These are phyloP conservation scores for Thraustochytrium sp. DNA, from an alignment of 352 stramenopile genomes.

Conservation along the genomic window DNA sequence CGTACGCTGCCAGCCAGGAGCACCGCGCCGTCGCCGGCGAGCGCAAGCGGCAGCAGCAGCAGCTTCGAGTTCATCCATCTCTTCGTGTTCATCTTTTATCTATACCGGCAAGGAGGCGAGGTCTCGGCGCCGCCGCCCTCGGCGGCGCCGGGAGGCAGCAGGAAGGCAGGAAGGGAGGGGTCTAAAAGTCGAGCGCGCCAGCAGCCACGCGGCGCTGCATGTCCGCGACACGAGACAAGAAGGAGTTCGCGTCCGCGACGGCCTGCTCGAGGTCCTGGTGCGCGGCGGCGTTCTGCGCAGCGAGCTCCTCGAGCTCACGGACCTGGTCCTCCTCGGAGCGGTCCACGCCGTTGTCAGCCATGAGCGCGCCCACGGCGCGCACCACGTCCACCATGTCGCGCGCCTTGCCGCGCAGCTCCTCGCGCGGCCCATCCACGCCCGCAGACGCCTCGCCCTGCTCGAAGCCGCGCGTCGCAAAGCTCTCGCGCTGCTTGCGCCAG, in stretches of 20 bases:
- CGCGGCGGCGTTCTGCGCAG: not conserved
- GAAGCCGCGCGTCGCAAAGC: slow-evolving; percentile 30
- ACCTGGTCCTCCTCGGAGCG: slow-evolving; percentile 17
- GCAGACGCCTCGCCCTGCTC: slow-evolving; percentile 8
- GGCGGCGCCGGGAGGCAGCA: no score
- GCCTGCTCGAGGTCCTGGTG: slow-evolving; percentile 2
- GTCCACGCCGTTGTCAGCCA: not conserved
- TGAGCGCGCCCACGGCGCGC: not conserved
- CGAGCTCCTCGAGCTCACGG: not conserved
- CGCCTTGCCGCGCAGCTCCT: not conserved
- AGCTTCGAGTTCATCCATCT: not conserved
- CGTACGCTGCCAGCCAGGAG: no score
- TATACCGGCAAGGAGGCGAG: not conserved
- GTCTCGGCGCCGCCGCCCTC: not conserved
- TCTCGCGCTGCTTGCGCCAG: not conserved
- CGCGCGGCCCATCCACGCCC: not conserved
- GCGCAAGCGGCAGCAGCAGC: not conserved
- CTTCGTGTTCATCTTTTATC: not conserved
- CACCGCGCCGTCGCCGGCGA: no score
- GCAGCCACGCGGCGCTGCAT: slow-evolving; percentile 11
- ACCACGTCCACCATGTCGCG: slow-evolving; percentile 17
- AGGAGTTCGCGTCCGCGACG: not conserved
- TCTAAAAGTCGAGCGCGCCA: slow-evolving; percentile 24
- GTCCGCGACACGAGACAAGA: not conserved
- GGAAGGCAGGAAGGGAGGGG: not conserved